phyloP scores from a whole-genome alignment of 2,329 filamentous ascomycete species.

The Alternaria ethzedia region DNA sequence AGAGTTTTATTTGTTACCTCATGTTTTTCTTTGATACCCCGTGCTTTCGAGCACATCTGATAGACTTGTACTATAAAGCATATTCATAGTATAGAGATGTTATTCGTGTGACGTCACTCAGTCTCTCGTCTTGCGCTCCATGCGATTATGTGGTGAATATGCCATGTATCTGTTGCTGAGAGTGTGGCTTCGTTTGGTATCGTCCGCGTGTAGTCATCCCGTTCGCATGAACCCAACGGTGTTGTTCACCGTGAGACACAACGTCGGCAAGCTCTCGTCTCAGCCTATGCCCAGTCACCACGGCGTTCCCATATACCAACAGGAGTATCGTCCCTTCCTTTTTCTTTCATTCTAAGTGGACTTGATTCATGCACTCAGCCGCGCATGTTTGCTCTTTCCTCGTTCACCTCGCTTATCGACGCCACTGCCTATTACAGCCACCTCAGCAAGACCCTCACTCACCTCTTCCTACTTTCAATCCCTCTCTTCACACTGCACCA shows the following conservation, averaged over 20 bases:
- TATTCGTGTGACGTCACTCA: neutral
- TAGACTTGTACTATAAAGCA: slow-evolving; percentile 25
- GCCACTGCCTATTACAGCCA: neutral
- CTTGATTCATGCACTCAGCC: neutral
- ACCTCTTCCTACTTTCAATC: neutral
- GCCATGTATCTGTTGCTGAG: neutral
- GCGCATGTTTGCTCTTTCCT: neutral
- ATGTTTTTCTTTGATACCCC: slow-evolving; percentile 28
- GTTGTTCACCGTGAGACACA: neutral
- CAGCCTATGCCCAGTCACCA: neutral
- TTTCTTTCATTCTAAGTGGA: neutral
- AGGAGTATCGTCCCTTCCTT: neutral
- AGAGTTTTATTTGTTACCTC: slow-evolving; percentile 5
- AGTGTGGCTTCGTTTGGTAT: neutral
- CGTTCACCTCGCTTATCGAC: neutral
- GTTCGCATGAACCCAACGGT: neutral
- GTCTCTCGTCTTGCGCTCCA: neutral
- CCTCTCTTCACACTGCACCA: neutral
- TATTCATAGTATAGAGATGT: neutral
- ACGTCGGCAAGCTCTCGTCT: neutral
- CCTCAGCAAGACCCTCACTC: neutral
- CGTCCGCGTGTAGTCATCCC: neutral
- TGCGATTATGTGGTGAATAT: neutral
- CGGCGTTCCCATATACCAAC: neutral
- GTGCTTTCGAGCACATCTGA: slow-evolving; percentile 18